A percentile compares a stretch with the other conserved stretches of the same genome.
Conservation (phyloP, 208 protist species). For the Wallacemonas rigidus region DNA sequence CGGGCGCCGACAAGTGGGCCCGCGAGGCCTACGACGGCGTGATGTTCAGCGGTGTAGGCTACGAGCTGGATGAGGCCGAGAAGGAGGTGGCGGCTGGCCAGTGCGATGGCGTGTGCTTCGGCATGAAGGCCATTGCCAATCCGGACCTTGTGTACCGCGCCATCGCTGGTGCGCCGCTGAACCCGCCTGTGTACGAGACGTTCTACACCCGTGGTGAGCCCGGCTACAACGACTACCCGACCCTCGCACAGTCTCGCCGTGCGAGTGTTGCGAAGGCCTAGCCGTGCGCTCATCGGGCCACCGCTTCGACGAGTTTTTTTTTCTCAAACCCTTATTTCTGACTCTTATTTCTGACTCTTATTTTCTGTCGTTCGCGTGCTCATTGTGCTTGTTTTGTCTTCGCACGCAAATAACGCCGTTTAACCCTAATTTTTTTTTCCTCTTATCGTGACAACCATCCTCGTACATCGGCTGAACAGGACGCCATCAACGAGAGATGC, state of each 20-base stretch:
- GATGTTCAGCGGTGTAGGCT: slow-evolving; percentile 47
- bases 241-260: slow-evolving; percentile 6
- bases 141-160: slow-evolving; percentile 65
- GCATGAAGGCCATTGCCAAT: slow-evolving; percentile 58
- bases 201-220: slow-evolving; percentile 35
- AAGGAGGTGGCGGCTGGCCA: slow-evolving; percentile 32
- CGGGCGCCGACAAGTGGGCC: slow-evolving; percentile 49
- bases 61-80: slow-evolving; percentile 42
- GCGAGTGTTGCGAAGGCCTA: slow-evolving; percentile 1
- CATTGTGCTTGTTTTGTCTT: no score
- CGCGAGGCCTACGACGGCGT: slow-evolving; percentile 48
- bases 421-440: no score
- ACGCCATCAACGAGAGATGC: no score
- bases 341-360: no score
- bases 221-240: slow-evolving; percentile 60
- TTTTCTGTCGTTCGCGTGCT: no score
- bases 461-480: no score
- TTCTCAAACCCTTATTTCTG: no score
- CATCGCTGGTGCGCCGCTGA: slow-evolving; percentile 33
- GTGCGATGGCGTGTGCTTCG: slow-evolving; percentile 63
- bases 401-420: no score
- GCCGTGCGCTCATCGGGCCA: no score
- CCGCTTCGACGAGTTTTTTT: no score
- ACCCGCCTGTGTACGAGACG: slow-evolving; percentile 24
- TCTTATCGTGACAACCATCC: no score